Percentiles rank a stretch among this genome's conserved stretches.
These are phyloP conservation scores for Straminergon stramineum DNA, from an alignment of 225 moss, liverwort and hornwort species.

Conservation along the genomic window DNA sequence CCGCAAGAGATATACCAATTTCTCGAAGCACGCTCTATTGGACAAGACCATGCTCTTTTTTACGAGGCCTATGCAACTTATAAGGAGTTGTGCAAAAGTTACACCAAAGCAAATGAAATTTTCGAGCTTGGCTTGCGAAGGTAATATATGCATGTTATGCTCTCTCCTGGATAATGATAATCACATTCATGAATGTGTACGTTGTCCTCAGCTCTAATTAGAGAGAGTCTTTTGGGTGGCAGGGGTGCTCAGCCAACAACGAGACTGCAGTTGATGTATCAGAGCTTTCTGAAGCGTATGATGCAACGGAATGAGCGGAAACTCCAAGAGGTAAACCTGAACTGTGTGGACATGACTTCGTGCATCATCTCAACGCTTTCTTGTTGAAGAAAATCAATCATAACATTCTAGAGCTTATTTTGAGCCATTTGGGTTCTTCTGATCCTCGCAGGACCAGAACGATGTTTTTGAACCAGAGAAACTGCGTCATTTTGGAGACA, in stretches of 20 bases:
- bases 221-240: neutral
- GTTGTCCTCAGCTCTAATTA: neutral
- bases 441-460: slow-evolving; percentile 21
- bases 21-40: slow-evolving; percentile 70
- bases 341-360: neutral
- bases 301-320: slow-evolving; percentile 58
- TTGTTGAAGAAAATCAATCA: neutral
- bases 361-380: neutral
- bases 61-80: slow-evolving; percentile 87
- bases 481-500: slow-evolving; percentile 35
- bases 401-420: neutral
- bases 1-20: slow-evolving; percentile 82
- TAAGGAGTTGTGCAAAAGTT: slow-evolving; percentile 64
- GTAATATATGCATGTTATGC: neutral
- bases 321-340: slow-evolving; percentile 37
- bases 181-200: neutral
- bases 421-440: neutral
- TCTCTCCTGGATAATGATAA: neutral
- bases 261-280: slow-evolving; percentile 79
- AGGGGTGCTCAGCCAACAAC: slow-evolving; percentile 66
- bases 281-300: slow-evolving; percentile 76
- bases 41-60: slow-evolving; percentile 78
- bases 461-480: slow-evolving; percentile 27
- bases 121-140: slow-evolving; percentile 76
- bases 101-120: slow-evolving; percentile 62